These are phyloP conservation scores for Escallonia herrerae DNA, from an alignment of 129 eudicot species.

Conservation along the genomic window DNA sequence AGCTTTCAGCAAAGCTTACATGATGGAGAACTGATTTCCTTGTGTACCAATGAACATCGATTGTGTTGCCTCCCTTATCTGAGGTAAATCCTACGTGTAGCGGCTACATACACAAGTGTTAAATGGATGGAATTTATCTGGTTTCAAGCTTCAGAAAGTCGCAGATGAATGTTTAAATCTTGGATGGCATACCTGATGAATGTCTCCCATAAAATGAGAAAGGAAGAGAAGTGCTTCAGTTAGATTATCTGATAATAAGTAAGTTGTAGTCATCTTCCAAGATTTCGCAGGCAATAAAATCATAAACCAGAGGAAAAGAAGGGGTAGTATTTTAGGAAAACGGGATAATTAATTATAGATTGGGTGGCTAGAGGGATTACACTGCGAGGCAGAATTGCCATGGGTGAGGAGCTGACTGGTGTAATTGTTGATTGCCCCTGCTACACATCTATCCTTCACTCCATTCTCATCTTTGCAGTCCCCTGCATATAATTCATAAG, in stretches of 20 bases:
- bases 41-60: constrained; percentile 79
- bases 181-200: constrained; percentile 62
- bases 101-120: constrained; percentile 41
- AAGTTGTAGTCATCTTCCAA: background rate
- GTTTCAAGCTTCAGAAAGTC: no score
- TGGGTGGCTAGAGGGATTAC: constrained; percentile 25
- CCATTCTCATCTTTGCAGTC: constrained; percentile 93
- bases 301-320: no score
- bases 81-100: constrained; percentile 82
- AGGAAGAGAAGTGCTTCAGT: constrained; percentile 86
- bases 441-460: constrained; percentile 62
- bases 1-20: constrained; percentile 25
- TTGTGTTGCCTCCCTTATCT: constrained; percentile 84
- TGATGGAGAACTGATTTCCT: constrained; percentile 85
- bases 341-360: background rate
- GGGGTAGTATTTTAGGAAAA: background rate
- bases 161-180: background rate
- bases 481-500: constrained; percentile 39
- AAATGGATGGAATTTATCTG: no score
- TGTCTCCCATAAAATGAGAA: constrained; percentile 82
- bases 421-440: constrained; percentile 87
- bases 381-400: constrained; percentile 43
- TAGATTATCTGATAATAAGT: constrained; percentile 63
- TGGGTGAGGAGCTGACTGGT: constrained; percentile 72
- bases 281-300: no score